Conservation (phyloP, 116 monocot genomes). For the Papilionanthe hybrid region DNA sequence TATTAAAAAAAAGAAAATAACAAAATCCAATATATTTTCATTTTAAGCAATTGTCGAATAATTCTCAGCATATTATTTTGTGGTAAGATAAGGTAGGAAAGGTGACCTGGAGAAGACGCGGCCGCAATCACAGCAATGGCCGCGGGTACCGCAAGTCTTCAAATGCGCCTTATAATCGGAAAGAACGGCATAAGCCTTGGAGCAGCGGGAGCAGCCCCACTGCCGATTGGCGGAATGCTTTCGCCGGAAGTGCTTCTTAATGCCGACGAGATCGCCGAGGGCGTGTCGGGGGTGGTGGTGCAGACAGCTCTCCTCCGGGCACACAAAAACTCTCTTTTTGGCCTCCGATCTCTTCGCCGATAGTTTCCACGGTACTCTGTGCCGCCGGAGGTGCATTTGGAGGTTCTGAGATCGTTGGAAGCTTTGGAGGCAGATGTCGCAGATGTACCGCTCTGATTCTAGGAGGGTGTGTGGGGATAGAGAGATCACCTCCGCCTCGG, state of each 20-base stretch:
- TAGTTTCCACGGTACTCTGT: slow-evolving; percentile 68
- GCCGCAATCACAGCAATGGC: slow-evolving; percentile 72
- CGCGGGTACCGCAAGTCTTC: slow-evolving; percentile 40
- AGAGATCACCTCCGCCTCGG: slow-evolving; percentile 59
- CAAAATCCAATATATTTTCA: too few relatives aligned
- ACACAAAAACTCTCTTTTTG: slow-evolving; percentile 51
- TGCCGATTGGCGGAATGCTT: slow-evolving; percentile 55
- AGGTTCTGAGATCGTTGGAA: slow-evolving; percentile 66
- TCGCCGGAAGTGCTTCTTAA: slow-evolving; percentile 84
- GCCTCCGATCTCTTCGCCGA: slow-evolving; percentile 19
- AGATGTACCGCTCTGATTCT: slow-evolving; percentile 58
- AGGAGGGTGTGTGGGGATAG: slow-evolving; percentile 54
- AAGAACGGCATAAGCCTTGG: slow-evolving; percentile 63
- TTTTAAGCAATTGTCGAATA: too few relatives aligned
- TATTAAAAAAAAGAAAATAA: too few relatives aligned
- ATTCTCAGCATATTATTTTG: too few relatives aligned
- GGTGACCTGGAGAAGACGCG: slow-evolving; percentile 53
- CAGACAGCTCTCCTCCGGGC: slow-evolving; percentile 83
- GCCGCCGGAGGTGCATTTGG: slow-evolving; percentile 63
- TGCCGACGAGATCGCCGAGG: slow-evolving; percentile 88
- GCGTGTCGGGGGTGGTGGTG: slow-evolving; percentile 91
- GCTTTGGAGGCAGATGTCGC: slow-evolving; percentile 63
- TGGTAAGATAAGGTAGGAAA: too few relatives aligned
- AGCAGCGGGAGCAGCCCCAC: slow-evolving; percentile 55
- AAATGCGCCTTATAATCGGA: slow-evolving; percentile 72